These are phyloP conservation scores for Lasiodiplodia hormozganensis DNA, from an alignment of 2,329 filamentous ascomycete genomes.

Conservation along the genomic window DNA sequence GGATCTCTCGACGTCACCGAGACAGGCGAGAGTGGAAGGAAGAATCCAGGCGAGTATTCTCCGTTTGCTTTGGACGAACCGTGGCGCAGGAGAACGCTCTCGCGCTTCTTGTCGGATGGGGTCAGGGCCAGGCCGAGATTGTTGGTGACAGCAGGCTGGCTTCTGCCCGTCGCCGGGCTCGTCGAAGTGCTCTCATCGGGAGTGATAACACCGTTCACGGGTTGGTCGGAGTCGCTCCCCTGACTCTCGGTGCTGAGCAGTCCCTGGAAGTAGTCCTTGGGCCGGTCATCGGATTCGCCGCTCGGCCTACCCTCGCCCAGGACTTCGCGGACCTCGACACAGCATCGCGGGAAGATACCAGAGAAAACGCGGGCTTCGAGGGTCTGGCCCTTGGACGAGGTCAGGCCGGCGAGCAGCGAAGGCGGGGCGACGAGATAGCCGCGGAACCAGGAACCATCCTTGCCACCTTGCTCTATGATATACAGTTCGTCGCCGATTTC, in stretches of 20 bases:
- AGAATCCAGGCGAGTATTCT: conserved; percentile 47
- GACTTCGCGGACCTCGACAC: conserved; percentile 92
- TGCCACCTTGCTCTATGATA: conserved; percentile 93
- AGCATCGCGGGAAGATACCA: conserved; percentile 95
- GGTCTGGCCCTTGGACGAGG: conserved; percentile 88
- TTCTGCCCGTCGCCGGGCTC: conserved; percentile 37
- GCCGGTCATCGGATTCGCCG: conserved; percentile 37
- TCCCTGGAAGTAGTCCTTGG: conserved; percentile 43
- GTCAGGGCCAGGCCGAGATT: conserved; percentile 37
- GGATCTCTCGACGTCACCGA: conserved; percentile 64
- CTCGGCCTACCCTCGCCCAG: conserved; percentile 72
- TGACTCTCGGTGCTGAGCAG: conserved; percentile 27
- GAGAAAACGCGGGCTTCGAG: conserved; percentile 96
- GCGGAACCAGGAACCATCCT: conserved; percentile 87
- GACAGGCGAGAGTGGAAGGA: conserved; percentile 48
- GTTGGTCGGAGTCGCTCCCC: conserved; percentile 36
- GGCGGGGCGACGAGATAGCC: conserved; percentile 96
- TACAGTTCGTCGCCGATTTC: conserved; percentile 98
- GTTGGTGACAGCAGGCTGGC: conserved; percentile 32
- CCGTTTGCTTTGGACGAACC: conserved; percentile 48
- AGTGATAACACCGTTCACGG: conserved; percentile 47
- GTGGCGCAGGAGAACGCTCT: conserved; percentile 35
- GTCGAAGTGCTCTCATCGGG: conserved; percentile 46
- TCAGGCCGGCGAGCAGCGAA: conserved; percentile 88
- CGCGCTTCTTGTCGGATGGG: conserved; percentile 42